A percentile compares a stretch with the other conserved stretches of the same genome.
Conservation (phyloP, 108 stramenopile genomes). For the Nitzschia sp. region DNA sequence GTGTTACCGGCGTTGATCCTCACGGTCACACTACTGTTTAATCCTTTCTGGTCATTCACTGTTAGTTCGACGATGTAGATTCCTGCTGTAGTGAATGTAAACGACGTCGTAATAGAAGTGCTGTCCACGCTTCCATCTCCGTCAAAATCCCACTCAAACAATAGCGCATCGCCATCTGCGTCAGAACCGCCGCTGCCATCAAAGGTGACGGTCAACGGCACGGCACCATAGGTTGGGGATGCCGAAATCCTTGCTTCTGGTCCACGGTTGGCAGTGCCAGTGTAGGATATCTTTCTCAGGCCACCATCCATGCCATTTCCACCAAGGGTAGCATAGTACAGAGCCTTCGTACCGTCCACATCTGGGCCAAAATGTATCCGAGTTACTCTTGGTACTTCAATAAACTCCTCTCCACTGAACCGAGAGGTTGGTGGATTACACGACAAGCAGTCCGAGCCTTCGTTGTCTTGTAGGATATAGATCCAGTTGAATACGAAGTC, state of each 20-base stretch:
- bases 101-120: neutral
- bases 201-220: conserved; percentile 19
- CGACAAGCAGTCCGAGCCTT: too few species aligned
- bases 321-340: neutral
- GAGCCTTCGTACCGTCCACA: too few species aligned
- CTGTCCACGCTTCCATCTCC: neutral
- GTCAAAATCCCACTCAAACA: neutral
- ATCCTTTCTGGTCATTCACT: neutral
- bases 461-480: too few species aligned
- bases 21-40: neutral
- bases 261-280: neutral
- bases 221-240: neutral
- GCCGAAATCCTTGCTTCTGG: neutral
- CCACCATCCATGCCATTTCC: neutral
- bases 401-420: too few species aligned
- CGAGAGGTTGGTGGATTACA: too few species aligned
- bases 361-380: too few species aligned
- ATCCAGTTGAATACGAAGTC: too few species aligned
- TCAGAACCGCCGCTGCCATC: conserved; percentile 31
- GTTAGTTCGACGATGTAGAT: neutral
- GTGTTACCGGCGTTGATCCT: neutral
- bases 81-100: neutral
- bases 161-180: neutral
- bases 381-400: too few species aligned
- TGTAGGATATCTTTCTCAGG: neutral